phyloP scores from a whole-genome alignment of 192 early-diverging fungal species.

The Phycomyces blakesleeanus region DNA sequence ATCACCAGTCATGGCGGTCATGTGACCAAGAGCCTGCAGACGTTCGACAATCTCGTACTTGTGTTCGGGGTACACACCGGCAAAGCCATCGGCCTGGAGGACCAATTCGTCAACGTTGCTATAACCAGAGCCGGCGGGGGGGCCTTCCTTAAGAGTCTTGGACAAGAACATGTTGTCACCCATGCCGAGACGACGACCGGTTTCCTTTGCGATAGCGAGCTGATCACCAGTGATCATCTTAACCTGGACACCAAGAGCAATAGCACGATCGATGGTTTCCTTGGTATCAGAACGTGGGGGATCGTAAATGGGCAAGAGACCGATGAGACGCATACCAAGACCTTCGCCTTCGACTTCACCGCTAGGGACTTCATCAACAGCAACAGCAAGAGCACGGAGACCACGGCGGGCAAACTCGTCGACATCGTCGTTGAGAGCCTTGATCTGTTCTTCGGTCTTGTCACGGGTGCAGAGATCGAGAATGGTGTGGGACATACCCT shows the following conservation, averaged over 20 bases:
- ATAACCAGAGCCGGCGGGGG: conserved; percentile 54
- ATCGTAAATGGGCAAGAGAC: conserved; percentile 71
- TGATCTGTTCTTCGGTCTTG: conserved; percentile 57
- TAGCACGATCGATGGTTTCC: conserved; percentile 72
- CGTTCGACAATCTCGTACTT: conserved; percentile 68
- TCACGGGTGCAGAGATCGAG: conserved; percentile 66
- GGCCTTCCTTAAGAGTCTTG: conserved; percentile 59
- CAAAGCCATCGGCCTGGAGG: conserved; percentile 60
- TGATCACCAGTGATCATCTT: conserved; percentile 97
- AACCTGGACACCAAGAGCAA: conserved; percentile 71
- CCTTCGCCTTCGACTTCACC: conserved; percentile 59
- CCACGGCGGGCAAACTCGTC: conserved; percentile 63
- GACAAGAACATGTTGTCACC: conserved; percentile 70
- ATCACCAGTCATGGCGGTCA: conserved; percentile 71
- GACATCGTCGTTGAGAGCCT: conserved; percentile 49
- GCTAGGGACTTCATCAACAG: conserved; percentile 61
- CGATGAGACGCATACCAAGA: conserved; percentile 62
- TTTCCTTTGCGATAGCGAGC: conserved; percentile 83
- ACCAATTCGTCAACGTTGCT: conserved; percentile 55
- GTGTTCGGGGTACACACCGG: conserved; percentile 61
- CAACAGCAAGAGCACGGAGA: conserved; percentile 72
- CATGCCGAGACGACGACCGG: conserved; percentile 61
- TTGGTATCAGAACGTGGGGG: conserved; percentile 75
- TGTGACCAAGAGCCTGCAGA: conserved; percentile 62
- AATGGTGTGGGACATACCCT: conserved; percentile 72